A percentile compares a stretch with the other conserved stretches of the same genome.
These are phyloP conservation scores for Fusarium foetens DNA, from an alignment of 2,329 filamentous ascomycete genomes.

Conservation along the genomic window DNA sequence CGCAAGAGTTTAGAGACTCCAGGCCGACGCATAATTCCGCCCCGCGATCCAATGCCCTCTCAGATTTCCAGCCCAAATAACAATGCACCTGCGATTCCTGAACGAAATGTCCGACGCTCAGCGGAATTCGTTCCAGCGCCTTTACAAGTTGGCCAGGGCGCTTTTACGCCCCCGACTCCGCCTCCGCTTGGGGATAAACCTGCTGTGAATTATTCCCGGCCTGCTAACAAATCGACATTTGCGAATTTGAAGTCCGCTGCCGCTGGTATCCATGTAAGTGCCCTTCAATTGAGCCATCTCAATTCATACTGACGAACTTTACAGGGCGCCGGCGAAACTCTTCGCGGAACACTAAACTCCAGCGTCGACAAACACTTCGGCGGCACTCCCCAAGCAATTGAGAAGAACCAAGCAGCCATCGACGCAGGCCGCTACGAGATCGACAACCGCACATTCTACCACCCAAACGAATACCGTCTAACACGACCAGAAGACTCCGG, in stretches of 20 bases:
- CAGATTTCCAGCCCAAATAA: too few species aligned
- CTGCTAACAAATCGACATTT: constrained; percentile 33
- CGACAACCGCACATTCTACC: constrained; percentile 38
- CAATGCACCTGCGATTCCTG: too few species aligned
- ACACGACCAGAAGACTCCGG: constrained; percentile 1
- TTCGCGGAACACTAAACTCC: constrained; percentile 41
- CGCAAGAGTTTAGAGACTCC: too few species aligned
- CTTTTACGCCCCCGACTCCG: too few species aligned
- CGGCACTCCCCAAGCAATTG: constrained; percentile 8
- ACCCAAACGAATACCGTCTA: constrained; percentile 25
- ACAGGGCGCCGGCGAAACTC: constrained; percentile 41
- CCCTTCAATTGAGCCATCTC: accelerated
- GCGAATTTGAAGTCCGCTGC: constrained; percentile 40
- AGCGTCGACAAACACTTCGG: constrained; percentile 38
- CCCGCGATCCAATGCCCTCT: too few species aligned
- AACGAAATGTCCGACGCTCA: too few species aligned
- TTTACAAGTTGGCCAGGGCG: too few species aligned
- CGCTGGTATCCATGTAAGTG: constrained; percentile 36
- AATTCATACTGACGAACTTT: not conserved
- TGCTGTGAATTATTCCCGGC: constrained; percentile 23
- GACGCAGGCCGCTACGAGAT: constrained; percentile 41
- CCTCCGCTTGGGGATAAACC: not conserved
- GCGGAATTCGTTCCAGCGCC: too few species aligned
- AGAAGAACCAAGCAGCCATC: constrained; percentile 40
- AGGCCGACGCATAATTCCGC: too few species aligned